Evolutionary conservation across 495 filamentous ascomycete species (phyloP).

Genomic region (Daldinia concentrica): DNA sequence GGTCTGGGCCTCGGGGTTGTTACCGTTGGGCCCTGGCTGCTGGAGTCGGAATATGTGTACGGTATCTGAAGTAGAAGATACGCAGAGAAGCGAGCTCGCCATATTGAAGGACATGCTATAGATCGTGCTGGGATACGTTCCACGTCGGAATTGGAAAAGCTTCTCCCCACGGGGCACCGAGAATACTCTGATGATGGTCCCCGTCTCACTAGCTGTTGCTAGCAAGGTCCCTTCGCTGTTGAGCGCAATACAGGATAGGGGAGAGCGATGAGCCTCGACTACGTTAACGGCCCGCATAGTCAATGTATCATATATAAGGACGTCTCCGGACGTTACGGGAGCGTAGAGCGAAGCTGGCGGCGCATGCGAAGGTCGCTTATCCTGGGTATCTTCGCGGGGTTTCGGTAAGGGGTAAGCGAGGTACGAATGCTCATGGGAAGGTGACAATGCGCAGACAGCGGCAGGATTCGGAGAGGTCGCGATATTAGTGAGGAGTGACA

Average conservation of each 20-base stretch:
- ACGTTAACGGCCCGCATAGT: conserved; percentile 92
- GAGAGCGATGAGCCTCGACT: conserved; percentile 92
- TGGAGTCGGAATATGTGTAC: conserved; percentile 92
- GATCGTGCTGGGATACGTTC: conserved; percentile 91
- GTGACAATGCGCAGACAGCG: conserved; percentile 90
- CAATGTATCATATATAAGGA: conserved; percentile 87
- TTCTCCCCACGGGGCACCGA: conserved; percentile 88
- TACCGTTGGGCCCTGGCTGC: conserved; percentile 43
- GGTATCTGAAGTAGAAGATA: conserved; percentile 95
- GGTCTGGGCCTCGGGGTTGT: conserved; percentile 40
- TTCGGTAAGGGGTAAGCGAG: conserved; percentile 95
- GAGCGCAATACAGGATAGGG: conserved; percentile 85
- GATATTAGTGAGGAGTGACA: conserved; percentile 90
- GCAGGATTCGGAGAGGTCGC: conserved; percentile 91
- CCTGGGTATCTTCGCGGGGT: conserved; percentile 64
- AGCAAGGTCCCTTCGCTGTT: conserved; percentile 94
- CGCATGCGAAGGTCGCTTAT: conserved; percentile 79
- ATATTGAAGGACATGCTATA: conserved; percentile 99
- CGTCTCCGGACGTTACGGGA: conserved; percentile 87
- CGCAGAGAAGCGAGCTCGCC: conserved; percentile 89
- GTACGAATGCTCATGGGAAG: conserved; percentile 94
- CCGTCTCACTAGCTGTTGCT: conserved; percentile 95
- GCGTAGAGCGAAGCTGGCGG: conserved; percentile 79
- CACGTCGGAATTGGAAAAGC: conserved; percentile 92
- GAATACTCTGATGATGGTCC: conserved; percentile 96